Percentiles rank a stretch among this genome's conserved stretches.
These are phyloP conservation scores for Chloranthus sessilifolius DNA, from an alignment of 164 flowering plant genomes.

Conservation along the genomic window DNA sequence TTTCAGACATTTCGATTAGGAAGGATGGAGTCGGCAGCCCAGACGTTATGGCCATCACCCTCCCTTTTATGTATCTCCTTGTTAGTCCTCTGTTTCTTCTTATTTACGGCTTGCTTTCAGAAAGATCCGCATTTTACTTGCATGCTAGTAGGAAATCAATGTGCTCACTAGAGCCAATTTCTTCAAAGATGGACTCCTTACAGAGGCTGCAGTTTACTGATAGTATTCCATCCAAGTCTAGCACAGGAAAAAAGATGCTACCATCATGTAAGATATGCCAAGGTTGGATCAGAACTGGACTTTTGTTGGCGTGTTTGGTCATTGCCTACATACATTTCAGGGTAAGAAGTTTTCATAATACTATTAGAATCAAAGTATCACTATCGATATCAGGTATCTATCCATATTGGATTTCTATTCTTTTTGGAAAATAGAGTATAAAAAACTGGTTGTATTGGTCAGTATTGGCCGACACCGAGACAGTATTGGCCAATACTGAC, in stretches of 20 bases:
- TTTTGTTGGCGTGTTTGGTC: constrained; percentile 8
- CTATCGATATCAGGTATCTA: too few species aligned
- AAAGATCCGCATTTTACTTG: constrained; percentile 13
- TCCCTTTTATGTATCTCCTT: constrained; percentile 18
- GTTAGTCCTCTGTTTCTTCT: constrained; percentile 13
- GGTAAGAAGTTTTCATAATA: constrained; percentile 9
- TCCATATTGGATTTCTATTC: background rate
- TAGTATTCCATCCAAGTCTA: background rate
- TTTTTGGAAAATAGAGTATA: background rate
- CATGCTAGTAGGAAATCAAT: constrained; percentile 11
- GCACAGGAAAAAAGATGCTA: background rate
- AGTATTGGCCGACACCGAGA: too few species aligned
- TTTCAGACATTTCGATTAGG: background rate
- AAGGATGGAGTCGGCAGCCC: constrained; percentile 9
- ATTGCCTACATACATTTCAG: constrained; percentile 11
- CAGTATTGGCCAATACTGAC: too few species aligned
- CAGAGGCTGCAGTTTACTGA: background rate
- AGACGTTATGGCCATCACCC: constrained; percentile 11
- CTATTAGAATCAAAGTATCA: too few species aligned
- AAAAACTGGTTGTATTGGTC: too few species aligned
- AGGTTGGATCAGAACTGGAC: constrained; percentile 15
- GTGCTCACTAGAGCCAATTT: constrained; percentile 1
- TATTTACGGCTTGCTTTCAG: constrained; percentile 10
- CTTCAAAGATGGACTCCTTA: constrained; percentile 2
- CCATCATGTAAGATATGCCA: constrained; percentile 8